These are phyloP conservation scores for Canariomyces notabilis DNA, from an alignment of 2,329 filamentous ascomycete species.

Conservation along the genomic window DNA sequence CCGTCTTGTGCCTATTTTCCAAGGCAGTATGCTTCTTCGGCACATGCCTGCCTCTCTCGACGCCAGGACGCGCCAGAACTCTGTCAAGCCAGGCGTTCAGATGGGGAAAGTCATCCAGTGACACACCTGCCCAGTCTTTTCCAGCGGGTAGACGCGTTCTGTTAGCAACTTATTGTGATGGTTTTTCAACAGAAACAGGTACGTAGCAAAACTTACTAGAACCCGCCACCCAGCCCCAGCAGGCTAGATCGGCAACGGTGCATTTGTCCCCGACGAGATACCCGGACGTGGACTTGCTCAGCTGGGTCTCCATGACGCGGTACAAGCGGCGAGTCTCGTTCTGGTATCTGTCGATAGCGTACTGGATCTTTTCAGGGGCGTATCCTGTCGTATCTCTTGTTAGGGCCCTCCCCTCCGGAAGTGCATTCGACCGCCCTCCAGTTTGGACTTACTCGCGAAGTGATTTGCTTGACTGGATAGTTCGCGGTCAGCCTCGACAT, in stretches of 20 bases:
- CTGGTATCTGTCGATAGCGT: slow-evolving; percentile 74
- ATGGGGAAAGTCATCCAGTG: slow-evolving; percentile 57
- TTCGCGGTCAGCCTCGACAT: slow-evolving; percentile 4
- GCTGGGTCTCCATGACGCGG: slow-evolving; percentile 67
- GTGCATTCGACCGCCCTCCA: not conserved
- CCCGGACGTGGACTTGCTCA: slow-evolving; percentile 51
- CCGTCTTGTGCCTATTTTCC: slow-evolving; percentile 31
- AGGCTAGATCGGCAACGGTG: slow-evolving; percentile 74
- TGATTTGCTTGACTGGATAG: slow-evolving; percentile 64
- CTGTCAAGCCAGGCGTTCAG: slow-evolving; percentile 73
- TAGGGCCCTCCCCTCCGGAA: not conserved
- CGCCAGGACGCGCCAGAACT: slow-evolving; percentile 62
- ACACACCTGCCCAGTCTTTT: slow-evolving; percentile 24
- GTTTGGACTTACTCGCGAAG: slow-evolving; percentile 54
- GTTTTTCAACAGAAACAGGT: not conserved
- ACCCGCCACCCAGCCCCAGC: slow-evolving; percentile 70
- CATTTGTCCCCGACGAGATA: slow-evolving; percentile 63
- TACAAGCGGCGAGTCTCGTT: slow-evolving; percentile 84
- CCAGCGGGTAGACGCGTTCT: not conserved
- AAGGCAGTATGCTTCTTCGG: slow-evolving; percentile 58
- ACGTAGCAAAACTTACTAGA: slow-evolving; percentile 35
- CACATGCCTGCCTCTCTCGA: slow-evolving; percentile 69
- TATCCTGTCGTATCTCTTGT: slow-evolving; percentile 51
- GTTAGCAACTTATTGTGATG: too few species aligned
- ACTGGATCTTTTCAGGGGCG: slow-evolving; percentile 75